phyloP scores from a whole-genome alignment of 2,329 filamentous ascomycete species.

The Nemania sp. region DNA sequence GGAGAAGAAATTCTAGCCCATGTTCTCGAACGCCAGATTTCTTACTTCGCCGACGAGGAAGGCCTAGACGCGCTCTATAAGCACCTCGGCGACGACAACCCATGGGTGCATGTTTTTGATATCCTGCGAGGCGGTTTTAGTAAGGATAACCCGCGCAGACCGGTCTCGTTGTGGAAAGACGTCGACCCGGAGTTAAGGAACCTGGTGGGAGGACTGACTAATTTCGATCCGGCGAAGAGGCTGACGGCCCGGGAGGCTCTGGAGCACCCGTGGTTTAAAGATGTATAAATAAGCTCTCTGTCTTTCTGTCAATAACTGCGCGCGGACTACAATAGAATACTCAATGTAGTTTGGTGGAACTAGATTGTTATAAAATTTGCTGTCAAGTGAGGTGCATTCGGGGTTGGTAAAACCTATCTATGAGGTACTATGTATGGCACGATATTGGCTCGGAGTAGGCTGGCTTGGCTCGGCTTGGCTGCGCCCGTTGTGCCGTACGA shows the following conservation, averaged over 20 bases:
- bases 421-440: neutral
- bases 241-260: conserved; percentile 9
- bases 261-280: conserved; percentile 12
- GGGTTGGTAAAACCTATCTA: too few species aligned
- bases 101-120: conserved; percentile 9
- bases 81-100: conserved; percentile 9
- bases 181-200: conserved; percentile 9
- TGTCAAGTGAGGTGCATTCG: too few species aligned
- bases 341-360: neutral
- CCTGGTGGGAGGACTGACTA: conserved; percentile 14
- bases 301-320: neutral
- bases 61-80: conserved; percentile 10
- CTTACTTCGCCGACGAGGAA: conserved; percentile 14
- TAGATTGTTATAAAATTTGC: neutral
- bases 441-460: neutral
- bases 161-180: conserved; percentile 10
- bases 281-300: conserved; percentile 4
- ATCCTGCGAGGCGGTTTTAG: conserved; percentile 7
- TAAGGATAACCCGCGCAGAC: conserved; percentile 10
- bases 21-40: conserved; percentile 16
- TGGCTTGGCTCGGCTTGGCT: conserved; percentile 1
- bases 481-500: neutral
- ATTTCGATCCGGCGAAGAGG: conserved; percentile 15
- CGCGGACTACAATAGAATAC: neutral
- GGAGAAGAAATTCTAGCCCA: conserved; percentile 13